These are phyloP conservation scores for Lipomyces chichibuensis DNA, from an alignment of 805 yeast species.

Conservation along the genomic window DNA sequence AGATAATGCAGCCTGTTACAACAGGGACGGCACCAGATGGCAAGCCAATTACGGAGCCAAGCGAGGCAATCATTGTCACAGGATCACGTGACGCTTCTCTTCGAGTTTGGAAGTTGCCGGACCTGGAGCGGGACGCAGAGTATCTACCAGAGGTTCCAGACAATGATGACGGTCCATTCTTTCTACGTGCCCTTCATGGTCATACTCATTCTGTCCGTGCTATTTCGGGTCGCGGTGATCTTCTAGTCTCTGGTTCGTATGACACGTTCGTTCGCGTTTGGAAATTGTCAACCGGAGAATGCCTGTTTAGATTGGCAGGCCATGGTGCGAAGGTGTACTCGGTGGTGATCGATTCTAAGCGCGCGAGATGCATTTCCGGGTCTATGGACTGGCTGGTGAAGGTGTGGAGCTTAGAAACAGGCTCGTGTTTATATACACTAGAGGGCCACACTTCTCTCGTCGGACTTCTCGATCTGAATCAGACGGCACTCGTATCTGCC, in stretches of 20 bases:
- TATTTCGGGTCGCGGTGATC: conserved; percentile 81
- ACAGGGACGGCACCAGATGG: conserved; percentile 63
- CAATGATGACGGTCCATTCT: conserved; percentile 56
- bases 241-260: conserved; percentile 85
- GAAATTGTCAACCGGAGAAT: conserved; percentile 76
- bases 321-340: conserved; percentile 88
- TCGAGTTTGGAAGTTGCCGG: conserved; percentile 90
- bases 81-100: conserved; percentile 91
- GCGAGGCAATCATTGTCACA: conserved; percentile 72
- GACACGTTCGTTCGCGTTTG: conserved; percentile 90
- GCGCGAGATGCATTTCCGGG: conserved; percentile 85
- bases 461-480: conserved; percentile 78
- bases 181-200: conserved; percentile 70
- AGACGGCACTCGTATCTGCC: conserved; percentile 81
- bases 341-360: conserved; percentile 75
- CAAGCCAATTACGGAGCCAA: conserved; percentile 59
- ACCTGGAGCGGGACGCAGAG: conserved; percentile 12
- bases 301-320: conserved; percentile 74
- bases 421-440: conserved; percentile 66
- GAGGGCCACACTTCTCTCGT: conserved; percentile 91
- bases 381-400: conserved; percentile 86
- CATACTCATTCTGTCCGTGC: conserved; percentile 84
- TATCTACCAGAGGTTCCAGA: conserved; percentile 25
- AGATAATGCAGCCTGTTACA: conserved; percentile 48
- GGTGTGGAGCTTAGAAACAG: conserved; percentile 85